Evolutionary conservation across 2,329 filamentous ascomycete species (phyloP).

Genomic region (Cercospora janseana): DNA sequence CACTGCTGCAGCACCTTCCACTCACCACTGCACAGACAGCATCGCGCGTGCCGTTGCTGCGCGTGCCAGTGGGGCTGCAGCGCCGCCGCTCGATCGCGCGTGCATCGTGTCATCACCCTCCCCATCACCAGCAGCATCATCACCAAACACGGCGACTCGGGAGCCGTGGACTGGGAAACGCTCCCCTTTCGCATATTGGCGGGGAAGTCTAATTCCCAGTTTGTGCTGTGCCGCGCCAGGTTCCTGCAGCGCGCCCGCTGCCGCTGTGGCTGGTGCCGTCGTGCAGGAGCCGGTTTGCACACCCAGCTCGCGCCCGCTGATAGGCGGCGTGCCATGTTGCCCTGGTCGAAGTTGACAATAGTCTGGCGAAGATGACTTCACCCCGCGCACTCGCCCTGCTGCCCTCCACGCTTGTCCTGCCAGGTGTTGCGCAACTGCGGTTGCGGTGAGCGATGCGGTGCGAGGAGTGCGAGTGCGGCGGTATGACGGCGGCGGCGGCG

Average conservation of each 20-base stretch:
- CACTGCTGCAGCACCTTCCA: too few species aligned
- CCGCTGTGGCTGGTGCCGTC: background rate
- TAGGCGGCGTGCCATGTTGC: background rate
- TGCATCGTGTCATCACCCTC: too few species aligned
- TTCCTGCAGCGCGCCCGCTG: background rate
- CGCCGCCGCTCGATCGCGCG: too few species aligned
- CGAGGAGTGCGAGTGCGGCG: too few species aligned
- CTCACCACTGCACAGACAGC: too few species aligned
- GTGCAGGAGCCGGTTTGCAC: background rate
- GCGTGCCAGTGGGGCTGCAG: too few species aligned
- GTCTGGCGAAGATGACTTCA: background rate
- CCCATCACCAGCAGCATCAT: background rate
- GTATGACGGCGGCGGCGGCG: too few species aligned
- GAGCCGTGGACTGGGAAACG: background rate
- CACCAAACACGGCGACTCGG: background rate
- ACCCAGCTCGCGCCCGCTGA: background rate
- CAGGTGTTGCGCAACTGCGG: background rate
- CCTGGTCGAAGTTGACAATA: background rate
- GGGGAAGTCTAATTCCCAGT: conserved; percentile 2
- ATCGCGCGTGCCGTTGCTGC: too few species aligned
- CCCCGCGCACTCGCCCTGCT: background rate
- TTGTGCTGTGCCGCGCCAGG: background rate
- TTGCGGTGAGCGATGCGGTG: too few species aligned
- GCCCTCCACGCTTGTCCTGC: background rate
- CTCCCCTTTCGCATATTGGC: conserved; percentile 4